Conservation (phyloP, 2,329 filamentous ascomycete genomes). For the Paraphaeosphaeria sporulosa region DNA sequence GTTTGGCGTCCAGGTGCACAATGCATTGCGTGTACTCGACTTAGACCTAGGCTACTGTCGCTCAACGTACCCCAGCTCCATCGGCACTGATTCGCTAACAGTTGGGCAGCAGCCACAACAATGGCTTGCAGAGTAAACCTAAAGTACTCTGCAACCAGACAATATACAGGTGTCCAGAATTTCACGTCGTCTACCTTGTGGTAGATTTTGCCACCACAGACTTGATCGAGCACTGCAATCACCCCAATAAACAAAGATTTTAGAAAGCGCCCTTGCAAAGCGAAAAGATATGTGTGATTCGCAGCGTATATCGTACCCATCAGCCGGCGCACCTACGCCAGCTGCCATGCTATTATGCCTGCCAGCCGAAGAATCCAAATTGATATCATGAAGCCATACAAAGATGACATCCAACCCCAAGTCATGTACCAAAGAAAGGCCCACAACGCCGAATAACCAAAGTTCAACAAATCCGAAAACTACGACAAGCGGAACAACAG, state of each 20-base stretch:
- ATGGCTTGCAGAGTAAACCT: too few relatives aligned
- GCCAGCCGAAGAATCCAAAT: neutral
- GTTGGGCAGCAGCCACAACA: neutral
- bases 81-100: neutral
- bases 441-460: neutral
- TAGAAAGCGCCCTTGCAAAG: neutral
- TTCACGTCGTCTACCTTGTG: too few relatives aligned
- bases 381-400: slow-evolving; percentile 10
- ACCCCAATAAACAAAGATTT: neutral
- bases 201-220: too few relatives aligned
- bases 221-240: neutral
- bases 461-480: neutral
- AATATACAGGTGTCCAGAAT: too few relatives aligned
- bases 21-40: too few relatives aligned
- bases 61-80: too few relatives aligned
- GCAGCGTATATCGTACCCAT: neutral
- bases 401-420: slow-evolving; percentile 1
- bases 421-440: neutral
- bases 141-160: too few relatives aligned
- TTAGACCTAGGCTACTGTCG: too few relatives aligned
- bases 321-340: neutral
- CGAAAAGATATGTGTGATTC: neutral
- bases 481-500: neutral
- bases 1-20: too few relatives aligned
- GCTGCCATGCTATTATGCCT: neutral